Evolutionary conservation across 345 rosid species (phyloP), one percentile per base, ranked within the genome.

Genomic region (Angophora floribunda): DNA sequence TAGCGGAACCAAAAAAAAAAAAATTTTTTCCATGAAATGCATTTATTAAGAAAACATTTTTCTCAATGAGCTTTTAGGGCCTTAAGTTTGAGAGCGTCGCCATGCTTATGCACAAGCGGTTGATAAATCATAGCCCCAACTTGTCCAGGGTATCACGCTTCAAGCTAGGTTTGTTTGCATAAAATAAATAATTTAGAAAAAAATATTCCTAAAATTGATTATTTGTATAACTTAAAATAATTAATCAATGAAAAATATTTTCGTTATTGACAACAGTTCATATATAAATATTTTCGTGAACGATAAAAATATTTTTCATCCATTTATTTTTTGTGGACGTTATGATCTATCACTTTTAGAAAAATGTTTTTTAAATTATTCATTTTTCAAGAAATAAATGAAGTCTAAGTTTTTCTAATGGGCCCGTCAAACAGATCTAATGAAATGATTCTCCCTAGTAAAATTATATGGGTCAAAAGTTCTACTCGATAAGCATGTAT

Each of bases 151-250:
- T 67, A 30, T 9, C 21, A 4, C 11, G 17, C 4, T 22, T 55
- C 9, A 22, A 55, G 44, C 4, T 30, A 4, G 7, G 0, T 55
- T 7, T 53, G 30, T 13, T 61, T 0, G 1, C 0, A 0, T 9
- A 59, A 24, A 59, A 26, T 59, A 3, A 61, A 61, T 61, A 0
- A 61, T 61, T 61, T 28, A 0, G 41, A 59, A 26, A 2, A 1
- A 2, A 4, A 5, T 12, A 2, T 61, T 61, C 6, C 0, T 12
- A 5, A 26, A 61, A 61, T 0, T 11, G 13, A 3, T n/a, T 1
- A 0, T 0, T 63, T n/a, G 7, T n/a, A 30, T 65, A 9, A 0
- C 5, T 65, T n/a, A n/a, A n/a, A 65, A 65, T 0, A 14, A 14
- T 7, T 2, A 17, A 30, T 14, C 1, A 0, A 7, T 14, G 3